Conservation (phyloP, 345 rosid genomes). For the Excoecaria cochinchinensis region DNA sequence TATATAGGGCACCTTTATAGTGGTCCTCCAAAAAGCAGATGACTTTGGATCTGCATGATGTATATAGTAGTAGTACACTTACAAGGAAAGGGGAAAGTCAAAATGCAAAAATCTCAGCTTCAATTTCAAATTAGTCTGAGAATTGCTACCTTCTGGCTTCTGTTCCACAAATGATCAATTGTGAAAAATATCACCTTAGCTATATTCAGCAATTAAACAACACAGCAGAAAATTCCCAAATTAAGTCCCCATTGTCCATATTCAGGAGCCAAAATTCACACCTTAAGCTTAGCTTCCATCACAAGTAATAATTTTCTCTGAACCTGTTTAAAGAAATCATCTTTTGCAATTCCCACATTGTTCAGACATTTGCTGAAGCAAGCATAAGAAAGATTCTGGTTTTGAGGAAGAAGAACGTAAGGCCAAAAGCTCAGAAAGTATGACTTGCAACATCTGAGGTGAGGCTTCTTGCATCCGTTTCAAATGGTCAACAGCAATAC, state of each 20-base stretch:
- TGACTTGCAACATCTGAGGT: slow-evolving; percentile 36
- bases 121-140: not conserved
- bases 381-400: slow-evolving; percentile 39
- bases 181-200: not conserved
- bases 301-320: not conserved
- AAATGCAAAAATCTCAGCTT: not conserved
- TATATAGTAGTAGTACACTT: not conserved
- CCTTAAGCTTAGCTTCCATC: not conserved
- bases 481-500: slow-evolving; percentile 50
- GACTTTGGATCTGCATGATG: slow-evolving; percentile 1
- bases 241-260: not conserved
- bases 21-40: not conserved
- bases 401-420: slow-evolving; percentile 43
- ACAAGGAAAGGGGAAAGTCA: not conserved
- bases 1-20: not conserved
- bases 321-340: not conserved
- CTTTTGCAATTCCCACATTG: not conserved
- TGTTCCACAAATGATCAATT: not conserved
- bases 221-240: not conserved
- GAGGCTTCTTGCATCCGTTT: slow-evolving; percentile 45
- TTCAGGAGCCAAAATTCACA: not conserved
- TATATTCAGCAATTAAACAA: not conserved
- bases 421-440: slow-evolving; percentile 43
- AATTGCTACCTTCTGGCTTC: not conserved
- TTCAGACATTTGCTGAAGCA: slow-evolving; percentile 29